phyloP scores from a whole-genome alignment of 2,329 filamentous ascomycete species.

The Pyrenochaeta sp. region DNA sequence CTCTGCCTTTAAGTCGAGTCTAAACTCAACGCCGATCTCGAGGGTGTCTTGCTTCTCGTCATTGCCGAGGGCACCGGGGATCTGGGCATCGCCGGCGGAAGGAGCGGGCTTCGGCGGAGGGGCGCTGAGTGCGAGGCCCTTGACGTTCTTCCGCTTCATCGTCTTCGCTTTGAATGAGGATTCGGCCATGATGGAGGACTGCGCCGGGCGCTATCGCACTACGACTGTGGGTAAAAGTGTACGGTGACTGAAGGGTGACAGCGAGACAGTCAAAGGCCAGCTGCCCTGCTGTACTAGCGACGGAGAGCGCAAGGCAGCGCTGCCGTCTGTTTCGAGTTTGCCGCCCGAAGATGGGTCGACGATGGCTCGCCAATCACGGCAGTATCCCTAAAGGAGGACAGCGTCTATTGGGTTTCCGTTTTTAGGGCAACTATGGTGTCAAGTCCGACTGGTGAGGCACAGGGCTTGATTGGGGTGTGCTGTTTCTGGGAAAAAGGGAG shows the following conservation, averaged over 20 bases:
- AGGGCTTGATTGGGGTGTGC: constrained; percentile 33
- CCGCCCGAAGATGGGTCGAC: constrained; percentile 46
- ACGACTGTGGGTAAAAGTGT: constrained; percentile 7
- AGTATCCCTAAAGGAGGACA: constrained; percentile 43
- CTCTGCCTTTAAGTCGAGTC: constrained; percentile 87
- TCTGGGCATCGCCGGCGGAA: constrained; percentile 74
- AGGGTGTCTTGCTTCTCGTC: constrained; percentile 74
- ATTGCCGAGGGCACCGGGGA: constrained; percentile 67
- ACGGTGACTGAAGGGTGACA: constrained; percentile 8
- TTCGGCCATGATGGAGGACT: constrained; percentile 61
- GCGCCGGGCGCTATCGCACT: constrained; percentile 24
- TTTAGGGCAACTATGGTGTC: constrained; percentile 33
- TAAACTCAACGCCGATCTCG: constrained; percentile 98
- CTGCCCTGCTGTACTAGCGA: constrained; percentile 15
- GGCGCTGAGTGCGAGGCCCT: constrained; percentile 87
- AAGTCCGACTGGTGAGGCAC: constrained; percentile 19
- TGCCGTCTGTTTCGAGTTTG: constrained; percentile 44
- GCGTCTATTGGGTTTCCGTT: constrained; percentile 51
- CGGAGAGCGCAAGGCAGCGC: constrained; percentile 23
- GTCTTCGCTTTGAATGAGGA: constrained; percentile 71
- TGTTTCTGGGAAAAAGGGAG: constrained; percentile 14
- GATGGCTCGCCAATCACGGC: constrained; percentile 49
- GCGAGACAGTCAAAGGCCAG: constrained; percentile 13
- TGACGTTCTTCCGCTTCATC: constrained; percentile 99
- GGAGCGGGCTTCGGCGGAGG: constrained; percentile 75